phyloP scores from a whole-genome alignment of 2,329 filamentous ascomycete species.

The Canariomyces notabilis region DNA sequence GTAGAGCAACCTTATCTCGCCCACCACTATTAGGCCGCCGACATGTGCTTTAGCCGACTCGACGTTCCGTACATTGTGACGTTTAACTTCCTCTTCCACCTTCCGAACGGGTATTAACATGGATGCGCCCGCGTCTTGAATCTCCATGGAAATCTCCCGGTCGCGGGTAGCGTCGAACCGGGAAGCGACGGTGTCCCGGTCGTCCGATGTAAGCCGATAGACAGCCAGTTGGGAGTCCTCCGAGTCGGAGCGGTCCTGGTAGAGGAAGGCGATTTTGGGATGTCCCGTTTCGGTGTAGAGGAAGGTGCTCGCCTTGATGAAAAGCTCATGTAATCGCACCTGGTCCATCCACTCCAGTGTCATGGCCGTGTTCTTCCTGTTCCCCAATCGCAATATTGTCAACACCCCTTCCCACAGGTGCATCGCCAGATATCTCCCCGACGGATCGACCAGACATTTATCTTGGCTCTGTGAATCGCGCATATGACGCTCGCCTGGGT shows the following conservation, averaged over 20 bases:
- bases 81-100: slow-evolving; percentile 50
- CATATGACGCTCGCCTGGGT: slow-evolving; percentile 55
- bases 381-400: slow-evolving; percentile 48
- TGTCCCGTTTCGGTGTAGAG: slow-evolving; percentile 54
- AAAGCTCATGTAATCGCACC: slow-evolving; percentile 54
- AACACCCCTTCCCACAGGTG: slow-evolving; percentile 58
- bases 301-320: slow-evolving; percentile 54
- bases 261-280: slow-evolving; percentile 54
- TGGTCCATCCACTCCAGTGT: slow-evolving; percentile 49
- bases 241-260: slow-evolving; percentile 48
- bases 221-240: slow-evolving; percentile 53
- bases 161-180: slow-evolving; percentile 52
- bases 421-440: slow-evolving; percentile 55
- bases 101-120: slow-evolving; percentile 59
- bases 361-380: slow-evolving; percentile 40
- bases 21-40: slow-evolving; percentile 69
- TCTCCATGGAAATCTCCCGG: slow-evolving; percentile 49
- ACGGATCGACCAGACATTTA: slow-evolving; percentile 78
- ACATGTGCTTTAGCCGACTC: slow-evolving; percentile 51
- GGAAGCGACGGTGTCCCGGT: slow-evolving; percentile 50
- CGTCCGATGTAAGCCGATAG: slow-evolving; percentile 55
- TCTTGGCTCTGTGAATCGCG: slow-evolving; percentile 79
- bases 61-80: slow-evolving; percentile 55
- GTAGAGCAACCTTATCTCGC: slow-evolving; percentile 78
- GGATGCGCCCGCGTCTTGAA: slow-evolving; percentile 51